Base-by-base conservation (phyloP, 2,329 filamentous ascomycete genomes). In the Allantophomopsis cytisporea region DNA sequence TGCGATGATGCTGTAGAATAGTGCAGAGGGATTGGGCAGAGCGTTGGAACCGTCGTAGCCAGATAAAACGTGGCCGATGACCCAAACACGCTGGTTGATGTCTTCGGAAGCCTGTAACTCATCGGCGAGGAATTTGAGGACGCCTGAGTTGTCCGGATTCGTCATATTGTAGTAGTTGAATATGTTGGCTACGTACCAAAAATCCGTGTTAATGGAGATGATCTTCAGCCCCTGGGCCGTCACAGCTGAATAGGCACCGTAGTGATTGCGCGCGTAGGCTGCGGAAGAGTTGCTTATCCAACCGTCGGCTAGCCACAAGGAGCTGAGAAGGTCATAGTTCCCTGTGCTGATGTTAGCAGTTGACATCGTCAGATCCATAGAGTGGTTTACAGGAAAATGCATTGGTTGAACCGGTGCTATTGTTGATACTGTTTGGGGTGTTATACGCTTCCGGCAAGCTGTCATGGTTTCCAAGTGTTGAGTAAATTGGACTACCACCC, bases 401-500 rank as follows among this genome's bases (percentile, higher is more conserved):
- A 28, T 28, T 28, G 23, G 23, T 28, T 12, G 7, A 12, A 10
- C 23, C 23, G 11, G 23, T 28, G 8, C 23, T 28, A 8, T 28
- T 28, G 23, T 28, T 28, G 23, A 28, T 28, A 28, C 8, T 28
- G 11, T 28, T 28, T 28, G 23, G 23, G 23, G 23, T 28, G 23
- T 28, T 28, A 8, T 28, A 28, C 10, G 23, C 23, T 44, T 38
- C 15, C 41, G n/a, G 40, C 44, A 44, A 38, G 30, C 15, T 36
- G 37, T 54, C 51, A 39, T 55, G 53, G 33, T 55, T 54, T 28
- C 52, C 52, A 7, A 55, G 43, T 12, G 47, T 51, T 7, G 51
- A 40, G 30, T 54, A 54, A 7, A 55, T 44, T 12, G 52, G 49
- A 7, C 41, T 44, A 28, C 23, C 23, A 2, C 48, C 46, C 20